Percentiles rank a stretch among this genome's conserved stretches.
phyloP scores from a whole-genome alignment of 805 yeast genomes.

The Schizosaccharomyces cryophilus region DNA sequence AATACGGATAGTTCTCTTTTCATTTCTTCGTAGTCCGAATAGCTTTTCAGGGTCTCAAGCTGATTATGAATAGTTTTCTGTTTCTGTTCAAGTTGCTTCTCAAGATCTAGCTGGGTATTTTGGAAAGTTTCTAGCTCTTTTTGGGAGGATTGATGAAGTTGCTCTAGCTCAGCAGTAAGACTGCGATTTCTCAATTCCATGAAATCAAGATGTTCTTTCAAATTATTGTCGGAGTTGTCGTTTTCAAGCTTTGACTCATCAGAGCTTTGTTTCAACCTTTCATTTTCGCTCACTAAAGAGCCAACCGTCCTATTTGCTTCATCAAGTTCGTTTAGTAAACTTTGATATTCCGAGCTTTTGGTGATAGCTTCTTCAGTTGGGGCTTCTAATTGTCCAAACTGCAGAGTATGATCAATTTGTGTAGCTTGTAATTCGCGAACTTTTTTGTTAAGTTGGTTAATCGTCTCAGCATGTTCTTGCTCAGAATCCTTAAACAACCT shows the following conservation, averaged over 20 bases:
- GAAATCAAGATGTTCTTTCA: neutral
- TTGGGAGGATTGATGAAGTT: neutral
- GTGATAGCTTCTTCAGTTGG: constrained; percentile 3
- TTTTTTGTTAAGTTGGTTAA: constrained; percentile 27
- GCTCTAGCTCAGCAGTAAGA: neutral
- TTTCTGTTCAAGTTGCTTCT: constrained; percentile 15
- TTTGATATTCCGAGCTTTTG: neutral
- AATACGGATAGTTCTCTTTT: constrained; percentile 51
- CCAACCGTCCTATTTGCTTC: neutral
- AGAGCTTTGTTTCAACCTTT: neutral
- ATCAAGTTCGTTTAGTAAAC: neutral
- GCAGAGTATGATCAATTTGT: constrained; percentile 16
- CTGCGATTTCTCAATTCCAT: constrained; percentile 1
- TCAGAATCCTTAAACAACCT: constrained; percentile 41
- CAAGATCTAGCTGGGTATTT: neutral
- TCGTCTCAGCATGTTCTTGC: constrained; percentile 24
- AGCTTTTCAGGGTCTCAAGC: constrained; percentile 27
- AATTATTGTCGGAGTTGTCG: neutral
- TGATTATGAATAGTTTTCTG: constrained; percentile 24
- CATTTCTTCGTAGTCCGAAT: constrained; percentile 55
- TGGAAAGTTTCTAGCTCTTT: neutral
- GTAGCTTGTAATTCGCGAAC: constrained; percentile 40
- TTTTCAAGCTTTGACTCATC: neutral
- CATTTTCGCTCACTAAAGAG: neutral
- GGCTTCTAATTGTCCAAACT: constrained; percentile 8